Evolutionary conservation across 306 rosid species (phyloP).

Genomic region (Astragalus glycyphyllos): DNA sequence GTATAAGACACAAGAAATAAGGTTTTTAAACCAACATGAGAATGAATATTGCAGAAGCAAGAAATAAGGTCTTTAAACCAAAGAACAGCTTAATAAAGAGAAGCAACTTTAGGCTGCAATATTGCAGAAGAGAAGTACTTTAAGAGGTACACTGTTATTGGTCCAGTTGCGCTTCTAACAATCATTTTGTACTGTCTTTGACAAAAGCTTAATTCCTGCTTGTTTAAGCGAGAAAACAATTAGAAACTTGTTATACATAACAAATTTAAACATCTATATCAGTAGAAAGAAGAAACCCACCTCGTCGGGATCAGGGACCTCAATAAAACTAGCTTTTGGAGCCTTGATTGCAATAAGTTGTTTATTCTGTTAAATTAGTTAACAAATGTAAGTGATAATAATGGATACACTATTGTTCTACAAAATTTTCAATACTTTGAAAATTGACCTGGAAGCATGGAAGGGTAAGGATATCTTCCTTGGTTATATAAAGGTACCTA

Average conservation of each 20-base stretch:
- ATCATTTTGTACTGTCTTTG: constrained; percentile 73
- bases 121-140: constrained; percentile 55
- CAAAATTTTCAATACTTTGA: constrained; percentile 8
- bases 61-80: constrained; percentile 23
- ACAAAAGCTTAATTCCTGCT: constrained; percentile 65
- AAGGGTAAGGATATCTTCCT: constrained; percentile 68
- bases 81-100: constrained; percentile 31
- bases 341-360: constrained; percentile 80
- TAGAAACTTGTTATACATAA: constrained; percentile 23
- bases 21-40: constrained; percentile 21
- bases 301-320: constrained; percentile 92
- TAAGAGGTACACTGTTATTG: constrained; percentile 70
- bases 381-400: constrained; percentile 45
- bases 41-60: constrained; percentile 5
- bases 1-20: constrained; percentile 25
- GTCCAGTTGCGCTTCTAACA: constrained; percentile 78
- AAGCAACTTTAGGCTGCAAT: constrained; percentile 28
- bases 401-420: constrained; percentile 27
- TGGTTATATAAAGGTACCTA: constrained; percentile 67
- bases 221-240: constrained; percentile 44
- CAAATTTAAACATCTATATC: constrained; percentile 41
- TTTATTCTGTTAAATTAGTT: constrained; percentile 57
- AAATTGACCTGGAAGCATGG: constrained; percentile 77
- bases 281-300: constrained; percentile 49
- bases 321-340: constrained; percentile 74